Evolutionary conservation across 1,284 basidiomycete species (phyloP).

Genomic region (Ceratobasidium sp.): DNA sequence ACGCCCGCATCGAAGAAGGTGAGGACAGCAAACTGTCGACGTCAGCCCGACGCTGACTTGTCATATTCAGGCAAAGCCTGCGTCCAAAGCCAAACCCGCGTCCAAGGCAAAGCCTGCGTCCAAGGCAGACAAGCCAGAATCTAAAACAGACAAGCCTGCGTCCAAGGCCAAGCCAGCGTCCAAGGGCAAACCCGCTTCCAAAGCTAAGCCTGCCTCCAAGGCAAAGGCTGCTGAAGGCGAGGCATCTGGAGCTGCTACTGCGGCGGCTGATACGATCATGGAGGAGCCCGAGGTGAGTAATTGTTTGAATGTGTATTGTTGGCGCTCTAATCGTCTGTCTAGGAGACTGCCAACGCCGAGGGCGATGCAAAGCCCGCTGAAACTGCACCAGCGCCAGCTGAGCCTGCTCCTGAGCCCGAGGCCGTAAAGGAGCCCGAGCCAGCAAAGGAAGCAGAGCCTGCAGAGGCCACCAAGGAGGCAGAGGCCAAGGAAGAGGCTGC

Average conservation of each 20-base stretch:
- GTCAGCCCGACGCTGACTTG: slow-evolving; percentile 11
- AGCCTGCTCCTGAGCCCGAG: slow-evolving; percentile 35
- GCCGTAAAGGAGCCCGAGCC: slow-evolving; percentile 15
- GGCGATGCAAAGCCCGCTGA: slow-evolving; percentile 31
- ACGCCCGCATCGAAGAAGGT: slow-evolving; percentile 44
- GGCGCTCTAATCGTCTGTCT: not conserved
- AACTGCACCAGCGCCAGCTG: slow-evolving; percentile 31
- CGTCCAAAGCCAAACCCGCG: slow-evolving; percentile 38
- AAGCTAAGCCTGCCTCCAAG: slow-evolving; percentile 42
- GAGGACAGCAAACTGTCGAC: slow-evolving; percentile 20
- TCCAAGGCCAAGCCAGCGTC: slow-evolving; percentile 42
- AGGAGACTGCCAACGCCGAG: slow-evolving; percentile 36
- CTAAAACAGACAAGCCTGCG: slow-evolving; percentile 44
- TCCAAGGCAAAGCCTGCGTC: slow-evolving; percentile 37
- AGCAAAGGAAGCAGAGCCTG: slow-evolving; percentile 36
- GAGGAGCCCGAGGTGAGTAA: slow-evolving; percentile 31
- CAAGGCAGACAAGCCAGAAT: slow-evolving; percentile 42
- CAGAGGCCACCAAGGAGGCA: slow-evolving; percentile 44
- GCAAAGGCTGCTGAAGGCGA: slow-evolving; percentile 40
- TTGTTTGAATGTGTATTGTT: not conserved
- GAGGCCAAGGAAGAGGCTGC: slow-evolving; percentile 47
- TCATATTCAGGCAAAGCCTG: too few species aligned
- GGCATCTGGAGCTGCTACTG: slow-evolving; percentile 35
- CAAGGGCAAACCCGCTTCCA: slow-evolving; percentile 41
- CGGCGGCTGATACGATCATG: slow-evolving; percentile 38